Percentiles rank a stretch among this genome's conserved stretches.
phyloP scores from a whole-genome alignment of 192 early-diverging fungal species.

The Coemansia sp. region DNA sequence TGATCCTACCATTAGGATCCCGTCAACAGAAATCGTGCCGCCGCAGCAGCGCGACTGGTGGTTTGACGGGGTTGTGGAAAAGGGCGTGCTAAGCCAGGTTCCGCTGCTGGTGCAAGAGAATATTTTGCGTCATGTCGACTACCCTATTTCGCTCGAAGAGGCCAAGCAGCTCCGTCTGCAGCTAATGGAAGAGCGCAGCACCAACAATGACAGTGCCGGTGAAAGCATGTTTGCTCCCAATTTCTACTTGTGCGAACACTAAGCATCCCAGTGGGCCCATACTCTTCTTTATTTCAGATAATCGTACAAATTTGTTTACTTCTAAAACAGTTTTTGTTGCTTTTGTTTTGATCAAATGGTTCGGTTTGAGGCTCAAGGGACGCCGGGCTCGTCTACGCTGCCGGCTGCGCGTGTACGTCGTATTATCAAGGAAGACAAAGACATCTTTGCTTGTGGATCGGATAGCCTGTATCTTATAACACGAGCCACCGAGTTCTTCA shows the following conservation, averaged over 20 bases:
- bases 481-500: slow-evolving; percentile 68
- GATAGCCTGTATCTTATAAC: slow-evolving; percentile 67
- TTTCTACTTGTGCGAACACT: slow-evolving; percentile 40
- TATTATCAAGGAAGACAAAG: slow-evolving; percentile 76
- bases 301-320: not conserved
- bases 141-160: slow-evolving; percentile 42
- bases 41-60: slow-evolving; percentile 63
- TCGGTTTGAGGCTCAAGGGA: slow-evolving; percentile 12
- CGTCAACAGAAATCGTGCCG: slow-evolving; percentile 61
- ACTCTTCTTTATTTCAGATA: not conserved
- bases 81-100: slow-evolving; percentile 7
- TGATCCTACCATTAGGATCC: slow-evolving; percentile 56
- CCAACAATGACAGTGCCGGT: slow-evolving; percentile 1
- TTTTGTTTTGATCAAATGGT: slow-evolving; percentile 17
- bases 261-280: not conserved
- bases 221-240: slow-evolving; percentile 8
- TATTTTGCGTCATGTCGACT: slow-evolving; percentile 20
- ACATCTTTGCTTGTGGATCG: slow-evolving; percentile 63
- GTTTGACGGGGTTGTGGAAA: slow-evolving; percentile 7
- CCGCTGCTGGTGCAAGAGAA: slow-evolving; percentile 19
- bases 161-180: slow-evolving; percentile 45
- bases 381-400: slow-evolving; percentile 55
- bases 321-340: not conserved
- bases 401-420: slow-evolving; percentile 67
- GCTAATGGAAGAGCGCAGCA: slow-evolving; percentile 53